These are phyloP conservation scores for Pogostemon cablin DNA, from an alignment of 257 asterid species.

Conservation along the genomic window DNA sequence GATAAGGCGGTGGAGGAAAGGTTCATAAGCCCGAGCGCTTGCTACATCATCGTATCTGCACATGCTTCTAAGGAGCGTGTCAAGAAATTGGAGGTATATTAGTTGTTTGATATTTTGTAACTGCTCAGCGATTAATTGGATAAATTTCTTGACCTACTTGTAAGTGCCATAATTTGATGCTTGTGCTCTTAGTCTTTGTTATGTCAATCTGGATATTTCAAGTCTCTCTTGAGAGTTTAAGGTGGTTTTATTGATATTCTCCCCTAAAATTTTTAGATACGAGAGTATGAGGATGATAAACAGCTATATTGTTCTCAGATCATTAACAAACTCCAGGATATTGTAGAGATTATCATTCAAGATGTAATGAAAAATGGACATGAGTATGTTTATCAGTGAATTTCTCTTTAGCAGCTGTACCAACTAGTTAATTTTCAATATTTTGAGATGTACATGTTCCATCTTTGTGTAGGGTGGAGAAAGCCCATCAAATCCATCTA, in stretches of 20 bases:
- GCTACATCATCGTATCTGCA: too few species aligned
- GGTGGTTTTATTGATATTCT: slow-evolving; percentile 1
- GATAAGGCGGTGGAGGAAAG: too few species aligned
- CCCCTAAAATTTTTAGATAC: slow-evolving; percentile 46
- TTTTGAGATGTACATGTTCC: slow-evolving; percentile 30
- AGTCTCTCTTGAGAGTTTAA: slow-evolving; percentile 18
- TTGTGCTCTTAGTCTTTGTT: slow-evolving; percentile 22
- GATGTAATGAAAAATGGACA: slow-evolving; percentile 81
- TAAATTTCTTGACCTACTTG: slow-evolving; percentile 70
- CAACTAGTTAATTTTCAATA: slow-evolving; percentile 31
- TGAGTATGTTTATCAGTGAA: slow-evolving; percentile 53
- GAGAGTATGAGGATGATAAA: slow-evolving; percentile 48
- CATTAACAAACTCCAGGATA: slow-evolving; percentile 88
- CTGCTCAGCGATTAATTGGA: slow-evolving; percentile 74
- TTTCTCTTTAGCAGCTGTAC: slow-evolving; percentile 21
- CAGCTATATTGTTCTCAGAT: slow-evolving; percentile 59
- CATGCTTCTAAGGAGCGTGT: too few species aligned
- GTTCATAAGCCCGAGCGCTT: too few species aligned
- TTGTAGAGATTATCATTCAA: slow-evolving; percentile 79
- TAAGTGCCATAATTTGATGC: slow-evolving; percentile 40
- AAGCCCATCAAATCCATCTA: slow-evolving; percentile 44
- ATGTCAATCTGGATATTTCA: slow-evolving; percentile 22
- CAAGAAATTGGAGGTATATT: slow-evolving; percentile 67
- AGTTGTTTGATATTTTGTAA: too few species aligned
- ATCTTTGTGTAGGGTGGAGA: slow-evolving; percentile 54